Base-by-base conservation (phyloP, 768 basidiomycete genomes). In the Tubosaeta sp. region DNA sequence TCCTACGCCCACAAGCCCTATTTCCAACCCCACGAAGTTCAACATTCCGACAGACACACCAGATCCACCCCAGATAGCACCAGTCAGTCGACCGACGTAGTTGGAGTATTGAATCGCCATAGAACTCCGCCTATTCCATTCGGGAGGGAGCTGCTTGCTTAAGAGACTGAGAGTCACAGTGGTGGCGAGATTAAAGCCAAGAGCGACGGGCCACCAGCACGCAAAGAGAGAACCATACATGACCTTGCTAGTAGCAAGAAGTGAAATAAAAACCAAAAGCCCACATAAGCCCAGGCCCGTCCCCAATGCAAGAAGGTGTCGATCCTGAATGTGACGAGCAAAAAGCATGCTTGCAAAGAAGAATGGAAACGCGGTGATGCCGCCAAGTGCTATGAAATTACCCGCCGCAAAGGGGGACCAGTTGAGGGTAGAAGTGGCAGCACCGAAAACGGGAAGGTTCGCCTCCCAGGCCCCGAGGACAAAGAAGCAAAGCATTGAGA, bases 131-230 rank as follows among this genome's bases (percentile, higher is more conserved):
- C 73, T 71, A 58, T 84, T 86, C 81, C 81, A 86, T 51, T 69
- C 66, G 6, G 74, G 72, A 2, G 86, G 84, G 27, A 87, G 72
- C 63, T 84, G 84, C 65, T 88, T 87, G 54, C 80, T 82, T 24
- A 87, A 66, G 49, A 85, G 62, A 51, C 81, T 82, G 53, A 86
- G 69, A 29, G 86, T 86, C 49, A 82, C 79, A 2, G 83, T 86
- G 55, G 77, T 83, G n/a, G 82, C 78, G 11, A 87, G 70, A 64
- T 87, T 87, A 72, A 87, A 87, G 1, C 86, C 86, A 5, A 86
- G 72, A 22, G 86, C 84, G 21, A 86, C 71, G 35, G 78, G 71
- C 62, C 61, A 69, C 69, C 71, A 77, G 51, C 67, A 69, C 6
- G 63, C 61, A 52, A 75, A 76, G 6, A 84, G 57, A 14, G 73